These are phyloP conservation scores for Penicillium corylophilum DNA, from an alignment of 2,329 filamentous ascomycete species.

Conservation along the genomic window DNA sequence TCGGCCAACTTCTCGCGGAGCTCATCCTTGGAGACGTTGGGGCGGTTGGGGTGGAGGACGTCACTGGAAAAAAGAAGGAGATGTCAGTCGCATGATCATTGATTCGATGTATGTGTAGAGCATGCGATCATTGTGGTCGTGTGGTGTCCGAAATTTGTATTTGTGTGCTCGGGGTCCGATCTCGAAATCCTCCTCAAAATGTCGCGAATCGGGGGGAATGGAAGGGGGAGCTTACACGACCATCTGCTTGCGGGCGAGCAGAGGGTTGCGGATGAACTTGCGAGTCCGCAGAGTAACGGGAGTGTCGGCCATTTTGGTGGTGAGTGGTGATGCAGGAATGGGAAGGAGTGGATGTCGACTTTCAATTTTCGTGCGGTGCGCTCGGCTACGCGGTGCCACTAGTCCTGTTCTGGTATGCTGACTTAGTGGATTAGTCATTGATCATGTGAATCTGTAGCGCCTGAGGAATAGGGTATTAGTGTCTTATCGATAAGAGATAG, in stretches of 20 bases:
- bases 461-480: not conserved
- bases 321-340: constrained; percentile 26
- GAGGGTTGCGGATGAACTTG: constrained; percentile 99
- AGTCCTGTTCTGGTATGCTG: constrained; percentile 21
- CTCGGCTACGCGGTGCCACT: constrained; percentile 43
- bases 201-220: constrained; percentile 1
- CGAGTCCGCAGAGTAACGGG: constrained; percentile 88
- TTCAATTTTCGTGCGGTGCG: constrained; percentile 43
- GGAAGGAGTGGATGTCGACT: constrained; percentile 28
- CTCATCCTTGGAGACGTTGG: constrained; percentile 99
- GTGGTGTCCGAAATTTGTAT: constrained; percentile 5
- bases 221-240: constrained; percentile 76
- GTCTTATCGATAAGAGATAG: constrained; percentile 7
- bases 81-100: constrained; percentile 23
- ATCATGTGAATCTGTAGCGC: not conserved
- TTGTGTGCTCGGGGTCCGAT: constrained; percentile 8
- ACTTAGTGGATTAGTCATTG: constrained; percentile 8
- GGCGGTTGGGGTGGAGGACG: constrained; percentile 96
- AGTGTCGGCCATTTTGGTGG: constrained; percentile 75
- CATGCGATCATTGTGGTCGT: not conserved
- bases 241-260: constrained; percentile 99
- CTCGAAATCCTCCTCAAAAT: constrained; percentile 4
- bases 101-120: constrained; percentile 1
- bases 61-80: constrained; percentile 61
- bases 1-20: constrained; percentile 91